These are phyloP conservation scores for Aspergillus melleus DNA, from an alignment of 2,329 filamentous ascomycete genomes.

Conservation along the genomic window DNA sequence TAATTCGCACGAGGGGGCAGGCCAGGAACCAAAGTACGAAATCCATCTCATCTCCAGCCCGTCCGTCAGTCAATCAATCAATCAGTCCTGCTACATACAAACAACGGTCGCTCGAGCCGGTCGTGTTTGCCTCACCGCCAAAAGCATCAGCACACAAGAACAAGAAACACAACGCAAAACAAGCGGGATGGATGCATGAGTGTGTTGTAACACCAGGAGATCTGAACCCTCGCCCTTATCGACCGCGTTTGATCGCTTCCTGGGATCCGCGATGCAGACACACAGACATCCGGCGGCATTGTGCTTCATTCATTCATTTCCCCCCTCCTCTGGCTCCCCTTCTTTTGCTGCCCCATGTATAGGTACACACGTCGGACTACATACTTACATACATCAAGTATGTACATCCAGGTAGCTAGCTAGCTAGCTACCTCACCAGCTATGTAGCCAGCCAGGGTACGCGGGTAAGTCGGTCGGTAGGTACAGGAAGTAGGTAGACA, in stretches of 20 bases:
- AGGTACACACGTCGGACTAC: neutral
- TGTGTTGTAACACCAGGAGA: neutral
- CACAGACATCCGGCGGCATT: neutral
- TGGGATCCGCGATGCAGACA: neutral
- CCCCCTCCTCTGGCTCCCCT: neutral
- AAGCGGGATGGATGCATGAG: neutral
- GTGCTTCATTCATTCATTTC: neutral
- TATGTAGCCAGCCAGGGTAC: neutral
- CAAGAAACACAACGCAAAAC: neutral
- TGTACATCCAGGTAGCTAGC: neutral
- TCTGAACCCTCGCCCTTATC: neutral
- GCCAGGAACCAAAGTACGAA: neutral
- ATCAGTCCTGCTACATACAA: no score
- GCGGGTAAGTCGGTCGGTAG: neutral
- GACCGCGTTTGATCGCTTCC: neutral
- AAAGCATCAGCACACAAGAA: neutral
- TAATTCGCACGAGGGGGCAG: neutral
- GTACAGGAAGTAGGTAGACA: constrained; percentile 9
- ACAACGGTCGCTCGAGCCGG: neutral
- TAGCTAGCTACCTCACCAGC: no score
- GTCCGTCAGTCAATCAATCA: neutral
- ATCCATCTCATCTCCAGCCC: no score
- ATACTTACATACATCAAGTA: neutral
- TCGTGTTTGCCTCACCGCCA: neutral
- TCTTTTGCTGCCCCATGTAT: neutral